Conservation (phyloP, 495 filamentous ascomycete species). For the Podospora didyma region DNA sequence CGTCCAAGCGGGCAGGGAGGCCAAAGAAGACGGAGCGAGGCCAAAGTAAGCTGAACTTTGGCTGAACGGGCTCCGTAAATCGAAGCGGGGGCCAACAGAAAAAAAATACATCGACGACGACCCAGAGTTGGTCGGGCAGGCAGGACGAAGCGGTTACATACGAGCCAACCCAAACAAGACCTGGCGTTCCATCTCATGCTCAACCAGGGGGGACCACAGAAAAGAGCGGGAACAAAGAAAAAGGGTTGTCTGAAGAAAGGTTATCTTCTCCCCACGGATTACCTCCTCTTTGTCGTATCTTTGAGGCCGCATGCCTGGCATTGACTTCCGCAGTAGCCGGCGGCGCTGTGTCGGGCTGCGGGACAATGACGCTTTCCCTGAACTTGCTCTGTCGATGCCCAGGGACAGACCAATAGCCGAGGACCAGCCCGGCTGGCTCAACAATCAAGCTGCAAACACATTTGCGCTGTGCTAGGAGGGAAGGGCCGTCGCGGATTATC, state of each 20-base stretch:
- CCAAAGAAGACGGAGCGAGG: constrained; percentile 65
- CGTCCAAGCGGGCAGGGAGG: constrained; percentile 25
- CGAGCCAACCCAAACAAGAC: neutral
- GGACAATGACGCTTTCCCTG: neutral
- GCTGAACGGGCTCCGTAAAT: constrained; percentile 36
- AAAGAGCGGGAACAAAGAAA: neutral
- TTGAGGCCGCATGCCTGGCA: neutral
- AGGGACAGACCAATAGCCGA: neutral
- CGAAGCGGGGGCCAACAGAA: neutral
- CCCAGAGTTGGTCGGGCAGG: too few species aligned
- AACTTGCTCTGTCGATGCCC: neutral
- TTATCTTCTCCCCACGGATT: neutral
- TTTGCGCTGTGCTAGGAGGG: neutral
- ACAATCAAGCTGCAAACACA: neutral
- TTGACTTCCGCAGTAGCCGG: too few species aligned
- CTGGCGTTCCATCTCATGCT: neutral
- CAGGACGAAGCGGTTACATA: too few species aligned
- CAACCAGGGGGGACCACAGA: too few species aligned
- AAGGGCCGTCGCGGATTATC: constrained; percentile 10
- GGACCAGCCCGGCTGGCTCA: neutral
- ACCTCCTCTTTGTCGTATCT: constrained; percentile 6
- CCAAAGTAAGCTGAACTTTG: constrained; percentile 71
- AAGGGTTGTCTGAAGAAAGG: neutral
- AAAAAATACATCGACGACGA: constrained; percentile 3
- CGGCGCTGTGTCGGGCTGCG: neutral